A percentile compares a stretch with the other conserved stretches of the same genome.
These are phyloP conservation scores for Teratosphaeria gauchensis DNA, from an alignment of 2,329 filamentous ascomycete species.

Conservation along the genomic window DNA sequence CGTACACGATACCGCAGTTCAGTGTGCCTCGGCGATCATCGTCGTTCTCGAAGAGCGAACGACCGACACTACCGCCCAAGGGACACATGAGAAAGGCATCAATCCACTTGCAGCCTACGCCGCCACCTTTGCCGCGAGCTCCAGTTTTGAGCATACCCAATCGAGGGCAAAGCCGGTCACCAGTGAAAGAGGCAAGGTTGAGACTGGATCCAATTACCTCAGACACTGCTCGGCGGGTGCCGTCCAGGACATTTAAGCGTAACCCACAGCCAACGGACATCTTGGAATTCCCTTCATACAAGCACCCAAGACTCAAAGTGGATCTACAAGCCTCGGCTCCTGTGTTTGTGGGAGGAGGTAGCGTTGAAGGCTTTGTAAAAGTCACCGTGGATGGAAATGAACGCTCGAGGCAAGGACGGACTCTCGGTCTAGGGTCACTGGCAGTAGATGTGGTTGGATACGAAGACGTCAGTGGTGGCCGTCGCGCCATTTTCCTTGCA, in stretches of 20 bases:
- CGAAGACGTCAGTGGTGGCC: conserved; percentile 39
- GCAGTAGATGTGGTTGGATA: conserved; percentile 44
- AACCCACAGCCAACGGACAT: conserved; percentile 38
- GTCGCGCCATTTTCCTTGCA: conserved; percentile 41
- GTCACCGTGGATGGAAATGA: conserved; percentile 40
- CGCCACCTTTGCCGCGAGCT: not conserved
- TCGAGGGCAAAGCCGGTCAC: conserved; percentile 38
- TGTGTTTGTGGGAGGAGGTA: conserved; percentile 47
- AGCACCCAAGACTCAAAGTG: conserved; percentile 40
- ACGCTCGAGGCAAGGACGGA: conserved; percentile 32
- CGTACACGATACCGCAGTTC: conserved; percentile 36
- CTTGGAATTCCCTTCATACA: conserved; percentile 39
- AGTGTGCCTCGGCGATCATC: conserved; percentile 39
- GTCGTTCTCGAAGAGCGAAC: conserved; percentile 23
- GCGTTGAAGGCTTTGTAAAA: conserved; percentile 42
- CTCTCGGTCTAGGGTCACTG: conserved; percentile 39
- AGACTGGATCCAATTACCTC: conserved; percentile 34
- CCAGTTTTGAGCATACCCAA: conserved; percentile 29
- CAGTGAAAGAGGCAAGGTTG: conserved; percentile 35
- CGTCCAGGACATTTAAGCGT: conserved; percentile 41
- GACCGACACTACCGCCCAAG: not conserved
- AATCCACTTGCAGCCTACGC: conserved; percentile 2
- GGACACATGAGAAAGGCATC: conserved; percentile 12
- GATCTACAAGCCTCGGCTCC: conserved; percentile 42
- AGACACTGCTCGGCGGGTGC: conserved; percentile 32